Evolutionary conservation across 768 basidiomycete genomes (phyloP), one percentile per base, ranked within the genome.

Genomic region (Boletellus ananiceps): DNA sequence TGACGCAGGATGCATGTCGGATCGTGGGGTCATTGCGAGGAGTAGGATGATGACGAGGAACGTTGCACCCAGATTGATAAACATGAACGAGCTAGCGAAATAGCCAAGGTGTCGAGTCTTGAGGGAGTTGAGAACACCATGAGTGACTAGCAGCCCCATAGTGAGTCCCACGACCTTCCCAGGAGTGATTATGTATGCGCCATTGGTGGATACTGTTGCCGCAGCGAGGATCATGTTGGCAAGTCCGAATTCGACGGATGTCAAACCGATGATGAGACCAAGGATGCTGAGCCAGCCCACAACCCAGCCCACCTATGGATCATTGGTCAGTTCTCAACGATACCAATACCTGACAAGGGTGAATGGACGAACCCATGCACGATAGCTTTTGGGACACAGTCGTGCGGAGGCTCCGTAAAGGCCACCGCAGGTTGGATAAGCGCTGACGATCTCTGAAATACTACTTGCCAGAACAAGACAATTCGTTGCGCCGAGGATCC

Each of bases 401-500:
- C 82, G 80, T n/a, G 86, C 85, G 21, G 86, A 88, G 3, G 87
- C 87, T 16, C 86, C 86, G 56, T 88, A 88, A 3, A 64, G 40
- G 11, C 56, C 64, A 7, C 63, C 63, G 15, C 63, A 65, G 8
- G 64, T 68, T 38, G 64, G 64, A 55, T 62, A 66, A 2, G 66
- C 64, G 5, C 66, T 68, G 52, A 61, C 66, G 11, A 68, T 34
- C 49, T 68, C 66, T 2, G 66, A 31, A 25, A 68, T 57, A 12
- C 67, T 69, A 31, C 63, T 57, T 12, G 63, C 61, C 6, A 70
- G 46, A 8, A 65, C 53, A 12, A 65, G 21, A 38, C 65, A 67
- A 39, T 63, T 68, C 0, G n/a, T 44, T 5, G 52, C 47, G 0
- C 68, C 67, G 3, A 69, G 43, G 15, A 70, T 54, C 65, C 70